These are phyloP conservation scores for Kluyveromyces aestuarii DNA, from an alignment of 805 yeast genomes.

Conservation along the genomic window DNA sequence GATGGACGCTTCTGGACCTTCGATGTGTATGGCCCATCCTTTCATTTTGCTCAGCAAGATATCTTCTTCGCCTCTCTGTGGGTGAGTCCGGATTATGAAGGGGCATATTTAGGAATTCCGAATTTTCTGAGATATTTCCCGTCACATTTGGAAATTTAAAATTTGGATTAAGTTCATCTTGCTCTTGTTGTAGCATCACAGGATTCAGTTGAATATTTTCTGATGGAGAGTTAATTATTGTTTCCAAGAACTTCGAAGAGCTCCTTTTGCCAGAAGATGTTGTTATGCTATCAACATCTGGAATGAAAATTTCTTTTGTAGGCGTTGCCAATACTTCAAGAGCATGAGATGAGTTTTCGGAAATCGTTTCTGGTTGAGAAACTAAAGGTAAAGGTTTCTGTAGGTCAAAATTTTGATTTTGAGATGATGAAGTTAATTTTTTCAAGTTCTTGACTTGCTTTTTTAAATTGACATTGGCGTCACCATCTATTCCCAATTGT, in stretches of 20 bases:
- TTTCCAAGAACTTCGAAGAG: constrained; percentile 18
- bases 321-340: constrained; percentile 21
- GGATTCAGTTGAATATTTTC: background rate
- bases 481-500: constrained; percentile 22
- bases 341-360: constrained; percentile 7
- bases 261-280: constrained; percentile 13
- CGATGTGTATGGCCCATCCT: constrained; percentile 18
- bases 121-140: constrained; percentile 1
- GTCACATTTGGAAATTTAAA: constrained; percentile 18
- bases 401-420: background rate
- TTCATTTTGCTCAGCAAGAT: constrained; percentile 2
- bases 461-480: constrained; percentile 27
- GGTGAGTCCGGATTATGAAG: background rate
- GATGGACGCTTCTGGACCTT: constrained; percentile 24
- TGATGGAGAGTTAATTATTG: constrained; percentile 2
- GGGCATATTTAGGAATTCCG: constrained; percentile 14
- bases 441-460: constrained; percentile 20
- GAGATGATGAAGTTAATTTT: constrained; percentile 2
- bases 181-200: background rate
- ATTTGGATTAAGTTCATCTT: constrained; percentile 11
- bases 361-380: background rate
- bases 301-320: constrained; percentile 19
- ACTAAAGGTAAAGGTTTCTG: background rate
- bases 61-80: constrained; percentile 16
- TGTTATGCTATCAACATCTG: constrained; percentile 15